phyloP scores from a whole-genome alignment of 2,329 filamentous ascomycete genomes.

The Simplicillium aogashimaense region DNA sequence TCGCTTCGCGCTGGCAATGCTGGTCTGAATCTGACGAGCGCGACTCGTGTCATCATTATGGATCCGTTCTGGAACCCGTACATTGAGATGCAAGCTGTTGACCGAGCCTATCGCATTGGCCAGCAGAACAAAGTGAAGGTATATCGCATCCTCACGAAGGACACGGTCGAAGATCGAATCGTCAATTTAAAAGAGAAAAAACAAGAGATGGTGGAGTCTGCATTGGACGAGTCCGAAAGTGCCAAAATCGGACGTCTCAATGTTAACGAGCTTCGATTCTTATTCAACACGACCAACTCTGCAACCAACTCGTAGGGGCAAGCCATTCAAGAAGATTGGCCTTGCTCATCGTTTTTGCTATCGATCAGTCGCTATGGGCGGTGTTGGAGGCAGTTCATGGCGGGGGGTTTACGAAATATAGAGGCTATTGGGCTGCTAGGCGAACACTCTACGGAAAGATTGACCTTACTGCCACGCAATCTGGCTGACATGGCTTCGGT shows the following conservation, averaged over 20 bases:
- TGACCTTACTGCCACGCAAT: too few relatives aligned
- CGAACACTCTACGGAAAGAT: too few relatives aligned
- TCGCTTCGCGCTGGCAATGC: conserved; percentile 74
- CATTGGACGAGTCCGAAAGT: conserved; percentile 66
- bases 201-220: conserved; percentile 63
- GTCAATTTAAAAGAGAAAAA: conserved; percentile 70
- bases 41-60: conserved; percentile 79
- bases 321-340: too few relatives aligned
- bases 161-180: conserved; percentile 84
- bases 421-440: too few relatives aligned
- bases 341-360: too few relatives aligned
- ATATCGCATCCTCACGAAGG: conserved; percentile 65
- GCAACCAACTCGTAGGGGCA: too few relatives aligned
- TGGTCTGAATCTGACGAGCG: conserved; percentile 75
- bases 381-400: too few relatives aligned
- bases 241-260: conserved; percentile 58
- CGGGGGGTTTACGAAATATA: too few relatives aligned
- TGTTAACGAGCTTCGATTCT: conserved; percentile 55
- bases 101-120: conserved; percentile 81
- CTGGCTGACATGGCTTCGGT: too few relatives aligned
- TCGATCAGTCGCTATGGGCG: too few relatives aligned
- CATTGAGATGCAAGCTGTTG: conserved; percentile 85
- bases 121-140: conserved; percentile 66
- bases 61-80: conserved; percentile 95
- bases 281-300: conserved; percentile 37